Base-by-base conservation (phyloP, 2,329 filamentous ascomycete species). In the Alternaria conjuncta region DNA sequence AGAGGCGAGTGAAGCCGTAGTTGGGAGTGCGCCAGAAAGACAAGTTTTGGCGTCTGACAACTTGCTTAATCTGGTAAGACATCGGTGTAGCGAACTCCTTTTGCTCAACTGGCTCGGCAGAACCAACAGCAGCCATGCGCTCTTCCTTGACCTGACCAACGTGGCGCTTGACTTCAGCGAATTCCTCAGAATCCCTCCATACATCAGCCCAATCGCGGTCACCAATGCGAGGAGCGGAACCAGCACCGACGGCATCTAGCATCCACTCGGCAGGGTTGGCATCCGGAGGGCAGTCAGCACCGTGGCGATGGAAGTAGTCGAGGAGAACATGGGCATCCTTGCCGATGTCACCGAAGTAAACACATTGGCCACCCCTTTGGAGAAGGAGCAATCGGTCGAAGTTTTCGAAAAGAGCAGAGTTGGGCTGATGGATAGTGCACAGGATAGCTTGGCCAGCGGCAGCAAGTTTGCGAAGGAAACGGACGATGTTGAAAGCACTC, bases 391-490 rank as follows among this genome's bases (percentile, higher is more conserved):
- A 85, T 12, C 93, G 87, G 76, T 97, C 93, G 69, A 97, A 97
- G 79, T 94, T 91, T 78, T 96, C 92, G 71, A 97, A 97, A 0
- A 97, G 85, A 0, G 92, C 89, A 15, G 92, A 92, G 69, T 94
- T 95, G 2, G 94, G 93, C 77, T 97, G 94, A 78, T 97, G 94
- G 67, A 97, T 97, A 0, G 94, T 97, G 81, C 93, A 96, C 4
- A 97, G 86, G 70, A 97, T 93, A 10, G 93, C 93, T 76, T 97
- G 94, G 2, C 93, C 94, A 3, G 91, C 91, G n/a, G 86, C 84
- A 54, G 91, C 89, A 6, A 93, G 86, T 81, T 93, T 93, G 72
- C 88, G 88, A n/a, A 94, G 82, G 83, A 93, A 92, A 32, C 90
- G 89, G 25, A 92, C 89, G 68, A 93, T 93, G 79, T 92, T 92